Percentiles rank a stretch among this genome's conserved stretches.
Evolutionary conservation across 176 grass and related monocot genomes (phyloP).

Genomic region (Alopecurus myosuroides): DNA sequence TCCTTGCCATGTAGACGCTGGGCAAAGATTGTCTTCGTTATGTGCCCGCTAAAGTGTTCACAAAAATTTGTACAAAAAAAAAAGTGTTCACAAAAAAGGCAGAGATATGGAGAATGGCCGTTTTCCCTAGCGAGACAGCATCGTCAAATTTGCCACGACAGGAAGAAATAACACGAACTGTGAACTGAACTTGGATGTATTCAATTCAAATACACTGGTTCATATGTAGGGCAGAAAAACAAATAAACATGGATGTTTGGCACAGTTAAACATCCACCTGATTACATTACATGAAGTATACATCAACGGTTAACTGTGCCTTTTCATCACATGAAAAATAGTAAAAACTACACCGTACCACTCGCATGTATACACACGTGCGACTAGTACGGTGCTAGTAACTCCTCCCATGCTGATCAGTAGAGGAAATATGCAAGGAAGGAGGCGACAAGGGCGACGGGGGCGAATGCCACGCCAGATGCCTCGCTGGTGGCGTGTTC

Average conservation of each 20-base stretch:
- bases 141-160: not conserved
- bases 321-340: not conserved
- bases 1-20: too few relatives aligned
- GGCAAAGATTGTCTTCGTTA: too few relatives aligned
- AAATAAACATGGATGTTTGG: not conserved
- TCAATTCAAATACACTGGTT: not conserved
- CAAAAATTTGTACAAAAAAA: too few relatives aligned
- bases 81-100: too few relatives aligned
- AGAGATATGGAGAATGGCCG: too few relatives aligned
- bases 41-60: too few relatives aligned
- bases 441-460: not conserved
- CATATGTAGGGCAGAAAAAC: not conserved
- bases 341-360: not conserved
- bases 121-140: too few relatives aligned
- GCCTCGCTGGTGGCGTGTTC: not conserved
- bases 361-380: not conserved
- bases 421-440: constrained; percentile 2
- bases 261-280: not conserved
- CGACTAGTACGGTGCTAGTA: not conserved
- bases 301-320: not conserved
- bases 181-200: not conserved
- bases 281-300: not conserved
- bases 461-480: not conserved
- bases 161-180: not conserved
- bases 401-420: not conserved